These are phyloP conservation scores for Coemansia sp. DNA, from an alignment of 192 early-diverging fungal species.

Conservation along the genomic window DNA sequence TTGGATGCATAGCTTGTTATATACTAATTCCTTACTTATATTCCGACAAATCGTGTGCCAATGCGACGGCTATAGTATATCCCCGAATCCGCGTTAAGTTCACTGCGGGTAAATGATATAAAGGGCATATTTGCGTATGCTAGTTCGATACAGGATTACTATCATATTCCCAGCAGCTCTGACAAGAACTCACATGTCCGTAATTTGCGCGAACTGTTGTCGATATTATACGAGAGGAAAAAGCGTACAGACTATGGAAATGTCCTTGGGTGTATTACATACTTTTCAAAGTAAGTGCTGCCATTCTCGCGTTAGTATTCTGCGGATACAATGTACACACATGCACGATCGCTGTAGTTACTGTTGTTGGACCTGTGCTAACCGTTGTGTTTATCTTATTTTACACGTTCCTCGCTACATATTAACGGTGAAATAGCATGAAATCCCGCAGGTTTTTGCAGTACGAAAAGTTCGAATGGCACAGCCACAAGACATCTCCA, in stretches of 20 bases:
- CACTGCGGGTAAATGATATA: constrained; percentile 28
- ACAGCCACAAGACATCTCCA: background rate
- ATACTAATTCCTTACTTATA: background rate
- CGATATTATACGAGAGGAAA: background rate
- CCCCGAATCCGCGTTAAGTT: background rate
- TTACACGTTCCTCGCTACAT: background rate
- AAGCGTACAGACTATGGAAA: constrained; percentile 9
- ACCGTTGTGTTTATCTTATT: background rate
- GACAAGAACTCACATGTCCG: constrained; percentile 11
- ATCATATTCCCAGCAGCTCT: background rate
- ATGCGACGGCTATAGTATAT: constrained; percentile 5
- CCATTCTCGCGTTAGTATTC: background rate
- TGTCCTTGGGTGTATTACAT: constrained; percentile 13
- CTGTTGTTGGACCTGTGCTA: background rate
- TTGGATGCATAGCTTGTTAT: background rate
- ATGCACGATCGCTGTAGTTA: background rate
- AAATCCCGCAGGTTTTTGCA: background rate
- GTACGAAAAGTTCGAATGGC: constrained; percentile 5
- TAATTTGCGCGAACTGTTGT: background rate
- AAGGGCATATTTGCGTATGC: constrained; percentile 18
- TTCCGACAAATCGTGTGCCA: background rate
- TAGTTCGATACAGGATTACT: constrained; percentile 1
- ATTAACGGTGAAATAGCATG: background rate
- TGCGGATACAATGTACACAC: no score
- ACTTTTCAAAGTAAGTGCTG: background rate